Evolutionary conservation across 2,329 filamentous ascomycete genomes (phyloP).

Genomic region (Cercospora nicotianae): DNA sequence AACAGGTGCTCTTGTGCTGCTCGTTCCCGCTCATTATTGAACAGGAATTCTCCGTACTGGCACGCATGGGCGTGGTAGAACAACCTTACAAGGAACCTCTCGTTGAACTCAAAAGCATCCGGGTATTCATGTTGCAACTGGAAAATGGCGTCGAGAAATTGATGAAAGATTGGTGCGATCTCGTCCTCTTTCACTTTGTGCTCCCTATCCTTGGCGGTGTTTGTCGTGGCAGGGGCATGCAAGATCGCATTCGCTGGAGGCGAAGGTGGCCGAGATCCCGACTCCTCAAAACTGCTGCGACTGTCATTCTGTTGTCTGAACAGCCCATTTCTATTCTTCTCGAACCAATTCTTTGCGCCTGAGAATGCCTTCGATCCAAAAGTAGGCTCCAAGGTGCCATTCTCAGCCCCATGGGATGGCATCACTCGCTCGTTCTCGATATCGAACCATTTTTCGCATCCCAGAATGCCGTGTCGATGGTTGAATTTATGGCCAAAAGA

Average conservation of each 20-base stretch:
- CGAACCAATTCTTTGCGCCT: constrained; percentile 81
- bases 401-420: constrained; percentile 39
- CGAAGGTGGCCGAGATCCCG: constrained; percentile 39
- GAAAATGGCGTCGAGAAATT: constrained; percentile 92
- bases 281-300: constrained; percentile 60
- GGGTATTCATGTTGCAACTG: constrained; percentile 85
- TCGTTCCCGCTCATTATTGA: constrained; percentile 90
- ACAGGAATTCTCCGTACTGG: constrained; percentile 95
- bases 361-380: constrained; percentile 67
- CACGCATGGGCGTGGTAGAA: constrained; percentile 94
- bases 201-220: constrained; percentile 53
- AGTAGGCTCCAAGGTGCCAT: constrained; percentile 47
- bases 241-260: constrained; percentile 49
- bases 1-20: constrained; percentile 66
- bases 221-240: constrained; percentile 46
- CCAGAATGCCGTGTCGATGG: constrained; percentile 82
- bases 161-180: constrained; percentile 93
- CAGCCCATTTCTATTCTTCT: constrained; percentile 56
- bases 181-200: constrained; percentile 82
- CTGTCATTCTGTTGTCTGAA: constrained; percentile 55
- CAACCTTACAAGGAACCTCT: constrained; percentile 83
- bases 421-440: constrained; percentile 78
- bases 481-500: constrained; percentile 98
- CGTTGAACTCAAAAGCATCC: constrained; percentile 91
- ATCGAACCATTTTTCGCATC: constrained; percentile 90